phyloP scores from a whole-genome alignment of 305 asterid species.

The Fraxinus latifolia region DNA sequence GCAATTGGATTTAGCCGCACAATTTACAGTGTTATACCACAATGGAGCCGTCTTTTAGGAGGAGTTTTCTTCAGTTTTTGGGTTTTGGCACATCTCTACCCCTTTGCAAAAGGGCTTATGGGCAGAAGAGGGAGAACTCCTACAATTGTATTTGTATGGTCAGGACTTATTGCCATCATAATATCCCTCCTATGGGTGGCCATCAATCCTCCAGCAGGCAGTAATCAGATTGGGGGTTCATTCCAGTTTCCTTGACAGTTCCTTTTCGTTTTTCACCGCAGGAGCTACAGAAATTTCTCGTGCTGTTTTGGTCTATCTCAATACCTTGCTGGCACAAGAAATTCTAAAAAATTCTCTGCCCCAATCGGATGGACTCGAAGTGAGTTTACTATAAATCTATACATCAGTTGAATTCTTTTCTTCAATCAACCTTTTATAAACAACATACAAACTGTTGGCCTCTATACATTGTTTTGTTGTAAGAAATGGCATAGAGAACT shows the following conservation, averaged over 20 bases:
- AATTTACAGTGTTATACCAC: conserved; percentile 59
- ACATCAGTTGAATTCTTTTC: conserved; percentile 19
- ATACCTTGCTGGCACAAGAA: neutral
- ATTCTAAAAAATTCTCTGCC: neutral
- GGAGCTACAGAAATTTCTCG: neutral
- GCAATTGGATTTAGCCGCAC: conserved; percentile 66
- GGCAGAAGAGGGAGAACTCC: conserved; percentile 70
- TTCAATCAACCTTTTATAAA: conserved; percentile 10
- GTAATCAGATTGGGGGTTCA: conserved; percentile 60
- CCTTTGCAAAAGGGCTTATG: conserved; percentile 72
- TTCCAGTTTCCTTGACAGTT: conserved; percentile 54
- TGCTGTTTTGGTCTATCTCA: neutral
- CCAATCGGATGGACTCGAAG: neutral
- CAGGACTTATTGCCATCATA: conserved; percentile 67
- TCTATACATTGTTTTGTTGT: conserved; percentile 21
- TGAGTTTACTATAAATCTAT: neutral
- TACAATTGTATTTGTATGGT: conserved; percentile 68
- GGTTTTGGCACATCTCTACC: conserved; percentile 75
- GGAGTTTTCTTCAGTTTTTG: conserved; percentile 74
- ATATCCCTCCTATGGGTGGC: conserved; percentile 76
- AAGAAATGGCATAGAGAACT: conserved; percentile 14
- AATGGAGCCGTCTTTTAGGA: conserved; percentile 68
- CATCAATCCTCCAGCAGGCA: conserved; percentile 59
- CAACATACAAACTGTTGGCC: neutral
- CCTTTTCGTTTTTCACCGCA: neutral